Evolutionary conservation across 2,329 filamentous ascomycete species (phyloP), one percentile per base, ranked within the genome.

Genomic region (Coniella lustricola): DNA sequence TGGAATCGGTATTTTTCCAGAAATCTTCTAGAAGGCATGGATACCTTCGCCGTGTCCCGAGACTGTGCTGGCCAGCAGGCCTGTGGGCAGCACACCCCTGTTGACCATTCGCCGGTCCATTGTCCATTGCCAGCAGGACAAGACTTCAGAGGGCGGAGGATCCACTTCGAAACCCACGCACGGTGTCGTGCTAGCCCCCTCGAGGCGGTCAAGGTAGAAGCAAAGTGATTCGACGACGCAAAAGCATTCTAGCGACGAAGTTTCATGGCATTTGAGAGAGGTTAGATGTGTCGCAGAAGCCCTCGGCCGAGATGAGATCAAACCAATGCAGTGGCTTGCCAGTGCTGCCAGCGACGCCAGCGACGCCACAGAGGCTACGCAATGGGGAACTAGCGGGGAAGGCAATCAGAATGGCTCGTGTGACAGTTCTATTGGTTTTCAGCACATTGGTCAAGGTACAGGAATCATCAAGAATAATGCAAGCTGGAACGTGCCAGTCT

Each of bases 1-100:
- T 40, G 34, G 16, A 47, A 47, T 21, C 3, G 44, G 52, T 33
- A 54, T 41, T 34, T 17, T 52, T 54, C 49, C 46, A 50, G 52
- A 54, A 52, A 32, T 38, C 32, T 54, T 54, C 32, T 22, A 34
- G 44, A 47, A 47, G 44, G 32, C 17, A 20, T 34, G 37, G 44
- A 35, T 17, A n/a, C 18, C 10, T 16, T 42, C 37, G 29, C 37
- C 20, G 17, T 17, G 36, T 20, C 37, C 36, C 36, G 29, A 25
- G 29, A 29, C 12, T 31, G 29, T 34, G 31, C 44, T 32, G 36
- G 43, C 29, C n/a, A 31, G 34, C 44, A 47, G 25, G 25, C 25
- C n/a, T 5, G 25, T 29, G 25, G 25, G 25, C 25, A 29, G 25
- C 36, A 22, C 32, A 35, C 34, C 44, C 44, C 29, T 47, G 44